phyloP scores from a whole-genome alignment of 192 early-diverging fungal genomes.

The Coemansia sp. region DNA sequence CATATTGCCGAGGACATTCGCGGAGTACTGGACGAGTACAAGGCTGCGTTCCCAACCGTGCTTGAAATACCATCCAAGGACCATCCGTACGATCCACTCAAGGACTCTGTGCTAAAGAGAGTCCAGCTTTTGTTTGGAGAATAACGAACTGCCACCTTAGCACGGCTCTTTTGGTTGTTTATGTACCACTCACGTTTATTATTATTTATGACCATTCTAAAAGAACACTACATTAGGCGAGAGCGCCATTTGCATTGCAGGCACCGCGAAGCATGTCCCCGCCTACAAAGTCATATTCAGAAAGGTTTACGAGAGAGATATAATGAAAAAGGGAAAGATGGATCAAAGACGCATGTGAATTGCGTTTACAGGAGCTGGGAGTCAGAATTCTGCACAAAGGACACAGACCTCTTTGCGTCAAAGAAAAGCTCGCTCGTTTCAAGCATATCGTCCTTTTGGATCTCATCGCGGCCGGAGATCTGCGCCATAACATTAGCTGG shows the following conservation, averaged over 20 bases:
- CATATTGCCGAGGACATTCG: conserved; percentile 94
- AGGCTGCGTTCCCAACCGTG: conserved; percentile 92
- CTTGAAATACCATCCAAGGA: conserved; percentile 99
- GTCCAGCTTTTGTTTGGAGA: conserved; percentile 80
- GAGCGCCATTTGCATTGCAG: background rate
- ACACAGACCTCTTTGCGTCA: conserved; percentile 52
- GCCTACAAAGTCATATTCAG: background rate
- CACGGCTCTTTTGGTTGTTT: background rate
- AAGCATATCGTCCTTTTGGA: conserved; percentile 82
- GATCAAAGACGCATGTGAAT: background rate
- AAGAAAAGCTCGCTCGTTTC: conserved; percentile 82
- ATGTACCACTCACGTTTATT: background rate
- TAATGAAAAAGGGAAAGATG: background rate
- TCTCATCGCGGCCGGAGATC: conserved; percentile 80
- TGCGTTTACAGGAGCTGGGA: conserved; percentile 32
- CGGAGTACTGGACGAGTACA: conserved; percentile 83
- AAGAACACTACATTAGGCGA: no score
- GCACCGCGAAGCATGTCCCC: background rate
- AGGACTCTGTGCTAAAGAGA: conserved; percentile 83
- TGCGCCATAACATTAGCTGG: conserved; percentile 85
- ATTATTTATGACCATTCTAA: background rate
- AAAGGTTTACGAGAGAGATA: background rate
- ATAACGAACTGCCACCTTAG: conserved; percentile 33
- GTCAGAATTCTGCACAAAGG: conserved; percentile 42
- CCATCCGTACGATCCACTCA: conserved; percentile 92